Evolutionary conservation across 2,329 filamentous ascomycete species (phyloP).

Genomic region (Penicillium sp.): DNA sequence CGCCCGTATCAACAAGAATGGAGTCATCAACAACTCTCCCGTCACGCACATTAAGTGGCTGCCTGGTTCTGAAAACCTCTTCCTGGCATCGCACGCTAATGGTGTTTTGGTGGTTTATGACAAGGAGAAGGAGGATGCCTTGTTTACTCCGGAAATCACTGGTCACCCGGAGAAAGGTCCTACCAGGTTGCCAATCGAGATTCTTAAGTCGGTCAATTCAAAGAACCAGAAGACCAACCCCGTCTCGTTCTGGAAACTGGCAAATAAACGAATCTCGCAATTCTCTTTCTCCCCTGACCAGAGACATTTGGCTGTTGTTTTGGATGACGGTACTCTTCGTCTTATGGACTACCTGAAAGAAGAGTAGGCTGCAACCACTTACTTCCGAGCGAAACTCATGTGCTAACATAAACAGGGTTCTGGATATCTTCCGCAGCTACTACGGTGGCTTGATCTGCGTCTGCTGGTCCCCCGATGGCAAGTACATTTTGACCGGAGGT

Average conservation of each 20-base stretch:
- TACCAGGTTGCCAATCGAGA: conserved; percentile 57
- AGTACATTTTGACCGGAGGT: conserved; percentile 91
- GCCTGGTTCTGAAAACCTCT: conserved; percentile 89
- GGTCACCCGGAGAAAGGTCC: conserved; percentile 32
- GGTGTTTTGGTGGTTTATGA: conserved; percentile 92
- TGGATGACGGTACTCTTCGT: conserved; percentile 85
- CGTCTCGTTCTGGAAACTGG: conserved; percentile 88
- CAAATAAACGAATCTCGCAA: conserved; percentile 85
- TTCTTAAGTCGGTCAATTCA: conserved; percentile 91
- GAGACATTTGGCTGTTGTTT: conserved; percentile 83
- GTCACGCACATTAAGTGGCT: conserved; percentile 91
- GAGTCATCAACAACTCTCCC: conserved; percentile 81
- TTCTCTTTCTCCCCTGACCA: conserved; percentile 92
- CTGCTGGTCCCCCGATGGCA: conserved; percentile 96
- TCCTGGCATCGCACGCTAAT: conserved; percentile 89
- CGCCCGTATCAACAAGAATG: conserved; percentile 94
- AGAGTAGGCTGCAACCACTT: conserved; percentile 63
- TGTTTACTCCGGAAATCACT: conserved; percentile 69
- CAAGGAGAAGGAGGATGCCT: conserved; percentile 90
- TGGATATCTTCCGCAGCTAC: conserved; percentile 86
- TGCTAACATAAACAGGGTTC: conserved; percentile 60
- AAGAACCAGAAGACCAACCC: conserved; percentile 93
- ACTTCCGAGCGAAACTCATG: not conserved
- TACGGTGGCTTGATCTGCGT: conserved; percentile 92
- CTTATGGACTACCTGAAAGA: conserved; percentile 92